Conservation (phyloP, 2,329 filamentous ascomycete species). For the Aspergillus fructus region DNA sequence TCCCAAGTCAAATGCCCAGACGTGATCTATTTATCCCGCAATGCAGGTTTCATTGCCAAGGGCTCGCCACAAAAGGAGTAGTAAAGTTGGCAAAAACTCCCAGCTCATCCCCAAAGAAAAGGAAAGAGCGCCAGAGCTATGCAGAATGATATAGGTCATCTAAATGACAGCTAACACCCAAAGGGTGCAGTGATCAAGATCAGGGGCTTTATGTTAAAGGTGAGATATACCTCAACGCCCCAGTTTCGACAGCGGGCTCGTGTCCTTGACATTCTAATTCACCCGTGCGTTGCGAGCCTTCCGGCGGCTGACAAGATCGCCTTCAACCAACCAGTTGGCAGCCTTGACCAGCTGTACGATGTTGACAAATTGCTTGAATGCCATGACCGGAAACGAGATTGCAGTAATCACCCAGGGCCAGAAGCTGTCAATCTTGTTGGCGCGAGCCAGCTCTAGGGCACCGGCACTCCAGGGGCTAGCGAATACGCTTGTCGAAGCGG, state of each 20-base stretch:
- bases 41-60: conserved; percentile 1
- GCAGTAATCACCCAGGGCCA: conserved; percentile 78
- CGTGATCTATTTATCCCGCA: conserved; percentile 10
- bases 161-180: background rate
- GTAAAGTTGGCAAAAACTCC: conserved; percentile 12
- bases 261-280: conserved; percentile 19
- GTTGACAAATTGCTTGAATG: conserved; percentile 90
- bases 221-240: background rate
- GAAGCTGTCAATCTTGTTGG: conserved; percentile 84
- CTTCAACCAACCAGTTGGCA: conserved; percentile 86
- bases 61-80: conserved; percentile 17
- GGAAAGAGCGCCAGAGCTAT: conserved; percentile 34
- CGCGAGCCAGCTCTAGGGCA: conserved; percentile 85
- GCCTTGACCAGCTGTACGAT: conserved; percentile 92
- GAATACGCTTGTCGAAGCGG: conserved; percentile 72
- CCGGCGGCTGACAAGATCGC: conserved; percentile 68
- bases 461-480: conserved; percentile 88
- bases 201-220: background rate
- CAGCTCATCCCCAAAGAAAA: conserved; percentile 17
- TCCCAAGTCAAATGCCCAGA: conserved; percentile 13
- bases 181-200: background rate
- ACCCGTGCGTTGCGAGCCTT: conserved; percentile 43
- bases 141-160: conserved; percentile 20
- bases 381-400: conserved; percentile 83
- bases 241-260: conserved; percentile 4